Percentiles rank a stretch among this genome's conserved stretches.
These are phyloP conservation scores for Penicillium longicatenatum DNA, from an alignment of 495 filamentous ascomycete species.

Conservation along the genomic window DNA sequence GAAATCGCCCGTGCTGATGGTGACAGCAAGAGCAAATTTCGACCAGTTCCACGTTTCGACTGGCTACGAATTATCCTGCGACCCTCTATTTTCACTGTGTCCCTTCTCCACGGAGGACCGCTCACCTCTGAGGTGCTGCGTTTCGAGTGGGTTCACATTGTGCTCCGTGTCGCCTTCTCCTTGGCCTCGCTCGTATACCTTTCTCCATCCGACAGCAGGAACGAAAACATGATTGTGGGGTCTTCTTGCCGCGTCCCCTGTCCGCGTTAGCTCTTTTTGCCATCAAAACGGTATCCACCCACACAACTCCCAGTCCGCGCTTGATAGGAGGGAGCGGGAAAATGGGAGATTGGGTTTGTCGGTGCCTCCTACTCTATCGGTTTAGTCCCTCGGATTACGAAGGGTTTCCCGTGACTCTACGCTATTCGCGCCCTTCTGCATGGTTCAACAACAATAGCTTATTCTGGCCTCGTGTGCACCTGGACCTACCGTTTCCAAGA, in stretches of 20 bases:
- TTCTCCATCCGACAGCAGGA: background rate
- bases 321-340: constrained; percentile 10
- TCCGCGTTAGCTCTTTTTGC: constrained; percentile 5
- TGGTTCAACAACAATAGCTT: background rate
- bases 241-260: background rate
- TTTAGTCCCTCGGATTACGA: constrained; percentile 6
- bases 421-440: background rate
- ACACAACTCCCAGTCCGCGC: constrained; percentile 5
- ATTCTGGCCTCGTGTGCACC: background rate
- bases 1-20: constrained; percentile 23
- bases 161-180: background rate
- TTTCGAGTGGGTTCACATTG: background rate
- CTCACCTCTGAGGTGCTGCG: background rate
- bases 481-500: too few species aligned
- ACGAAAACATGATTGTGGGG: background rate
- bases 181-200: background rate
- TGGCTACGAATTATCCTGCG: background rate
- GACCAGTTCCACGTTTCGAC: constrained; percentile 8
- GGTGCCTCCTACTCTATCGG: constrained; percentile 20
- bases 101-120: background rate
- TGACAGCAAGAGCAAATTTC: constrained; percentile 12
- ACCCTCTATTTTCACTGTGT: background rate
- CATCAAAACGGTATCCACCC: background rate
- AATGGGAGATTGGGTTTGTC: background rate
- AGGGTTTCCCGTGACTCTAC: background rate